These are phyloP conservation scores for Schizophyllum commune DNA, from an alignment of 1,284 basidiomycete species.

Conservation along the genomic window DNA sequence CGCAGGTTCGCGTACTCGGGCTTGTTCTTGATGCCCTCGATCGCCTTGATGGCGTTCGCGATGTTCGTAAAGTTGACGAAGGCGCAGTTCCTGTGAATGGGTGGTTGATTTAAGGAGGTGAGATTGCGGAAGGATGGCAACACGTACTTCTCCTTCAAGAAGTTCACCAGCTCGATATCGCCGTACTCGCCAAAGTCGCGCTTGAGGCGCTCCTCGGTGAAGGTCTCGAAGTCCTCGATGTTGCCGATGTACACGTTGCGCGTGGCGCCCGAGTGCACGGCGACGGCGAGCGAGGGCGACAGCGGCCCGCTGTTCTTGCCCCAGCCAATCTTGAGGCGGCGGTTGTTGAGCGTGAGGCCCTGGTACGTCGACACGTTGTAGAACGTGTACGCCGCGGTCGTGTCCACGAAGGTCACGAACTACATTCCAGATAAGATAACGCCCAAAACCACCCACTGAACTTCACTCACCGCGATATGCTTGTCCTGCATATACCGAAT, in stretches of 20 bases:
- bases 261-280: slow-evolving; percentile 85
- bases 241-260: slow-evolving; percentile 93
- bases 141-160: slow-evolving; percentile 85
- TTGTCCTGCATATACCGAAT: slow-evolving; percentile 91
- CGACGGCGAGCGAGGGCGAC: slow-evolving; percentile 73
- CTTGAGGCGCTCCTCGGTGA: slow-evolving; percentile 79
- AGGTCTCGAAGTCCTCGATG: slow-evolving; percentile 86
- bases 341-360: slow-evolving; percentile 83
- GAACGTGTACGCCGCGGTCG: slow-evolving; percentile 84
- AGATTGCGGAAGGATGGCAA: slow-evolving; percentile 1
- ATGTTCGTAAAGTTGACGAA: slow-evolving; percentile 93
- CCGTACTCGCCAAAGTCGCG: slow-evolving; percentile 89
- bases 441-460: slow-evolving; percentile 6
- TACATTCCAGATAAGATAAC: slow-evolving; percentile 24
- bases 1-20: slow-evolving; percentile 77
- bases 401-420: slow-evolving; percentile 90
- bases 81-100: slow-evolving; percentile 76
- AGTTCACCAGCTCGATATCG: slow-evolving; percentile 93
- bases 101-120: background rate
- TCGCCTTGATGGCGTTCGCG: slow-evolving; percentile 91
- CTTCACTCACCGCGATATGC: slow-evolving; percentile 74
- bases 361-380: slow-evolving; percentile 84
- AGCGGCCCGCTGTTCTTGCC: slow-evolving; percentile 87
- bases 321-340: slow-evolving; percentile 92
- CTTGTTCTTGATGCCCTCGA: slow-evolving; percentile 84